phyloP scores from a whole-genome alignment of 345 rosid genomes.

The Salix udensis region DNA sequence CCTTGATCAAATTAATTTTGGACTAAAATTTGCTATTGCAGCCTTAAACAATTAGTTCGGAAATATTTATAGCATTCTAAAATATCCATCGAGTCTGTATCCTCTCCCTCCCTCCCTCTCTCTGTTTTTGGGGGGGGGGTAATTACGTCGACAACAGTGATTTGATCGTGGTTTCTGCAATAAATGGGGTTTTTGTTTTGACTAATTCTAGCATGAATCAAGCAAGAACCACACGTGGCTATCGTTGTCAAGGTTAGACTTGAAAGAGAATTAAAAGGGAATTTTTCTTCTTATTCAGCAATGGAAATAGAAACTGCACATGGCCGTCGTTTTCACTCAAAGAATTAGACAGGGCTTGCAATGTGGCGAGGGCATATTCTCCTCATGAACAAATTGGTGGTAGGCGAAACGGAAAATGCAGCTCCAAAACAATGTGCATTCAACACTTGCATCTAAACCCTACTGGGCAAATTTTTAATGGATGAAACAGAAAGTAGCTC shows the following conservation, averaged over 20 bases:
- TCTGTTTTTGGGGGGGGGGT: not conserved
- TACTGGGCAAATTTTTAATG: not conserved
- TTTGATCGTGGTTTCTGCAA: not conserved
- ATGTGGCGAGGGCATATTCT: not conserved
- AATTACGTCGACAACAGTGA: too few relatives aligned
- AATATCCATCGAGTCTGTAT: too few relatives aligned
- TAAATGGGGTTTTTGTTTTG: not conserved
- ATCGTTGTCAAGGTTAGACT: constrained; percentile 13
- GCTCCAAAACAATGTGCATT: too few relatives aligned
- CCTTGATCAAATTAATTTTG: too few relatives aligned
- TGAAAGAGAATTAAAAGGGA: not conserved
- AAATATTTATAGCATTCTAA: too few relatives aligned
- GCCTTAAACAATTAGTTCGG: too few relatives aligned
- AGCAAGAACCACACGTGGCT: constrained; percentile 14
- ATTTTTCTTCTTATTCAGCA: not conserved
- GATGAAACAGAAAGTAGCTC: too few relatives aligned
- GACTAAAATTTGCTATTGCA: too few relatives aligned
- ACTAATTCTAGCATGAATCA: not conserved
- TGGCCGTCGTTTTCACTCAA: constrained; percentile 27
- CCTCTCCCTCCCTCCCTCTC: too few relatives aligned
- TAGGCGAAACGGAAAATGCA: not conserved
- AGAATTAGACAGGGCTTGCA: not conserved
- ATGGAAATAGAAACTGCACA: not conserved
- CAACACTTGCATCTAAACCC: not conserved
- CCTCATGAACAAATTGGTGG: not conserved